These are phyloP conservation scores for Pouteria glomerata DNA, from an alignment of 148 eudicot genomes.

Conservation along the genomic window DNA sequence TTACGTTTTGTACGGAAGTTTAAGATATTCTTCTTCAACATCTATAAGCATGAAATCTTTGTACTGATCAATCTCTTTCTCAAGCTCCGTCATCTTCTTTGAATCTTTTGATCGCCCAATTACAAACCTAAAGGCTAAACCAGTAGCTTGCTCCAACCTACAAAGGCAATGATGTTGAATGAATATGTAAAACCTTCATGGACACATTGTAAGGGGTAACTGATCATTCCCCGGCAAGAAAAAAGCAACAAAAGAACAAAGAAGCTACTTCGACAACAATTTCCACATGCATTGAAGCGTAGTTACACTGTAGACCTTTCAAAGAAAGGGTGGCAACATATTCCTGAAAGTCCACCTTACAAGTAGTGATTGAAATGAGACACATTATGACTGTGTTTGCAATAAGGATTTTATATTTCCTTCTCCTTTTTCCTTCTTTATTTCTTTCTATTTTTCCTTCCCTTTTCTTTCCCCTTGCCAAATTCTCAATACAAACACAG, in stretches of 20 bases:
- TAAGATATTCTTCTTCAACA: conserved; percentile 49
- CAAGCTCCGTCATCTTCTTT: conserved; percentile 12
- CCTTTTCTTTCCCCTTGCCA: neutral
- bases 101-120: conserved; percentile 57
- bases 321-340: neutral
- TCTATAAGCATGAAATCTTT: conserved; percentile 61
- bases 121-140: conserved; percentile 66
- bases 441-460: too few relatives aligned
- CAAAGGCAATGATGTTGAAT: neutral
- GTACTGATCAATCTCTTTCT: conserved; percentile 15
- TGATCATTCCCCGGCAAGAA: neutral
- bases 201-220: neutral
- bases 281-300: neutral
- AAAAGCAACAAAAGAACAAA: neutral
- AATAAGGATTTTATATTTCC: too few relatives aligned
- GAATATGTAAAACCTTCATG: conserved; percentile 1
- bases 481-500: neutral
- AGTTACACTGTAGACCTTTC: neutral
- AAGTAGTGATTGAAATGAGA: too few relatives aligned
- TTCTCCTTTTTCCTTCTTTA: too few relatives aligned
- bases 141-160: conserved; percentile 70
- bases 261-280: neutral
- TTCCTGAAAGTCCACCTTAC: neutral
- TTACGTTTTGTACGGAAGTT: conserved; percentile 64
- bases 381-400: too few relatives aligned